A percentile compares a stretch with the other conserved stretches of the same genome.
Conservation (phyloP, 2,329 filamentous ascomycete genomes). For the Aspergillus sp. region DNA sequence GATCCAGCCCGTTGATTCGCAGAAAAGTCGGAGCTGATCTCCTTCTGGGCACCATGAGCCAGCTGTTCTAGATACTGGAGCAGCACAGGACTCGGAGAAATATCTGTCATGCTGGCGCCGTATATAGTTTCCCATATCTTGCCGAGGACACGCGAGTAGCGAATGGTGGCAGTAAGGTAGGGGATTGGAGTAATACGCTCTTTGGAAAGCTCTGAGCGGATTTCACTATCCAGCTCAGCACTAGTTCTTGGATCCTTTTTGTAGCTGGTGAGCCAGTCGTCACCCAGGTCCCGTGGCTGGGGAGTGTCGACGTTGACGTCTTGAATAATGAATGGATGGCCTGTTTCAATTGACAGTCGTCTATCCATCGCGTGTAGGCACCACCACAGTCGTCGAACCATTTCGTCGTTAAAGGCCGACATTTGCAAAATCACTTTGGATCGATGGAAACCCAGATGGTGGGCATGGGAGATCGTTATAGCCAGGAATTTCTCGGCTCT, state of each 20-base stretch:
- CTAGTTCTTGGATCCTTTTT: background rate
- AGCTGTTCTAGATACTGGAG: conserved; percentile 18
- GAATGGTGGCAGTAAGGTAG: conserved; percentile 19
- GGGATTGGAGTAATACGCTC: conserved; percentile 10
- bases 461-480: conserved; percentile 18
- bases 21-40: conserved; percentile 12
- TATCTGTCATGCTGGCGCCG: conserved; percentile 12
- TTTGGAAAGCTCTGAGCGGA: background rate
- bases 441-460: conserved; percentile 22
- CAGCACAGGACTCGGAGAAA: conserved; percentile 10
- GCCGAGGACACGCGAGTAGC: background rate
- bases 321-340: conserved; percentile 25
- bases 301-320: conserved; percentile 22
- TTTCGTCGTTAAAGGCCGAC: conserved; percentile 17
- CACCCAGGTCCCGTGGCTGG: conserved; percentile 15
- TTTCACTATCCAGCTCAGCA: background rate
- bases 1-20: conserved; percentile 7
- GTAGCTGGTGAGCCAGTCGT: conserved; percentile 12
- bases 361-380: conserved; percentile 24
- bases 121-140: conserved; percentile 15
- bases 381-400: conserved; percentile 29
- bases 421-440: conserved; percentile 13
- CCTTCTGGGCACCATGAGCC: conserved; percentile 15
- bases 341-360: conserved; percentile 22
- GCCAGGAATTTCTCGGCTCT: conserved; percentile 15